Evolutionary conservation across 2,329 filamentous ascomycete genomes (phyloP).

Genomic region (Akanthomyces muscarius): DNA sequence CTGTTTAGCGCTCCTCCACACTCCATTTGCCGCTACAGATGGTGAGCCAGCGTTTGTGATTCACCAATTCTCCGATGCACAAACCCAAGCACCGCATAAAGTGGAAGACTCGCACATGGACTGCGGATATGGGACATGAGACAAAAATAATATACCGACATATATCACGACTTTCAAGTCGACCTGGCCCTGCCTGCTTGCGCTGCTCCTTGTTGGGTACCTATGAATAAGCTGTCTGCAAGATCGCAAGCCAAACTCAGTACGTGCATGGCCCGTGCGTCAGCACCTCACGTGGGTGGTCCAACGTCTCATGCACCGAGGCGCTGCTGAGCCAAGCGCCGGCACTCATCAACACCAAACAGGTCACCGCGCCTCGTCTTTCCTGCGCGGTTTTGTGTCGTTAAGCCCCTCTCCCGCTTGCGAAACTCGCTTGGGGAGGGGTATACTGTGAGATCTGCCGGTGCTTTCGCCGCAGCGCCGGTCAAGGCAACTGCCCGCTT

Average conservation of each 20-base stretch:
- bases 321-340: conserved; percentile 6
- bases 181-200: neutral
- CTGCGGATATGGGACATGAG: neutral
- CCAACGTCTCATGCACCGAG: conserved; percentile 9
- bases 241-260: neutral
- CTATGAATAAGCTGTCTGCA: conserved; percentile 1
- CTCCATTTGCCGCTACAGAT: neutral
- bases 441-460: conserved; percentile 16
- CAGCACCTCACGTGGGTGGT: conserved; percentile 15
- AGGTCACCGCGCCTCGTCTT: conserved; percentile 6
- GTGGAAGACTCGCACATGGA: neutral
- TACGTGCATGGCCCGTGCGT: conserved; percentile 14
- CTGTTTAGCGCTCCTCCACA: neutral
- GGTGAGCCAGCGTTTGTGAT: neutral
- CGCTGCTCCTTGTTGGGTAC: too few relatives aligned
- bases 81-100: neutral
- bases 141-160: too few relatives aligned
- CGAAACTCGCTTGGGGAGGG: conserved; percentile 26
- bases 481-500: neutral
- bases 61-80: neutral
- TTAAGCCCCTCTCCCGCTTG: conserved; percentile 16
- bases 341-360: conserved; percentile 11
- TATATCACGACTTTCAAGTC: neutral
- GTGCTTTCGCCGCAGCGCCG: neutral
- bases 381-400: neutral